These are phyloP conservation scores for Senecio squalidus DNA, from an alignment of 140 eudicot species.

Conservation along the genomic window DNA sequence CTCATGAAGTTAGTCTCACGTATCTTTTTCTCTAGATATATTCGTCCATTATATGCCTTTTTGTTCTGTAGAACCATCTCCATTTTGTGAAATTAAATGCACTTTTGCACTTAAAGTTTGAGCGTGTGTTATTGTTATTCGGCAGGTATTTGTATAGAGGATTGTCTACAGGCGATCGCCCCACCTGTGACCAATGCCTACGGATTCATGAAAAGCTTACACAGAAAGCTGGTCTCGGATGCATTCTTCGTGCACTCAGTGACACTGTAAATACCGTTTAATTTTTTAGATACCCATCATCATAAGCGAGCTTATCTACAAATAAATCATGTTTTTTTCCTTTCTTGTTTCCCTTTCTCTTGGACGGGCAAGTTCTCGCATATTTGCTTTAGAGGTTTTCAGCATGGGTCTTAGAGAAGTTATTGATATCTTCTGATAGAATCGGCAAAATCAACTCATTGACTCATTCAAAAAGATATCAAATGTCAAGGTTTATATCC, in stretches of 20 bases:
- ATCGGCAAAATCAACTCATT: background rate
- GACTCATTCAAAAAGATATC: background rate
- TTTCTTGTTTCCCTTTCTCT: background rate
- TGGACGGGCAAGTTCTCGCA: background rate
- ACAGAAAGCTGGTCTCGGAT: conserved; percentile 86
- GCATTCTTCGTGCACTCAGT: conserved; percentile 81
- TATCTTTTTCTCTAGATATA: background rate
- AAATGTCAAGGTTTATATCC: background rate
- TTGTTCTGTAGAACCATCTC: background rate
- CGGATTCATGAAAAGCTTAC: conserved; percentile 82
- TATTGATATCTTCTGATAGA: background rate
- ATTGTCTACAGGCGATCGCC: conserved; percentile 71
- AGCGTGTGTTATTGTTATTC: background rate
- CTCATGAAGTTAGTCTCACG: conserved; percentile 75
- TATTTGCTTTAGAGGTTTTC: background rate
- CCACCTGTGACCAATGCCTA: conserved; percentile 88
- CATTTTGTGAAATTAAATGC: background rate
- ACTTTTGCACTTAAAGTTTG: background rate
- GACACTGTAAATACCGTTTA: conserved; percentile 79
- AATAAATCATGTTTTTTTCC: conserved; percentile 7
- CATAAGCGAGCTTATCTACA: conserved; percentile 4
- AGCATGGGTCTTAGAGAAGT: background rate
- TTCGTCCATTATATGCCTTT: background rate
- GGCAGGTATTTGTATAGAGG: conserved; percentile 40
- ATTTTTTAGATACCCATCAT: background rate